phyloP scores from a whole-genome alignment of 2,329 filamentous ascomycete genomes.

The Ceratocystis colombiana region DNA sequence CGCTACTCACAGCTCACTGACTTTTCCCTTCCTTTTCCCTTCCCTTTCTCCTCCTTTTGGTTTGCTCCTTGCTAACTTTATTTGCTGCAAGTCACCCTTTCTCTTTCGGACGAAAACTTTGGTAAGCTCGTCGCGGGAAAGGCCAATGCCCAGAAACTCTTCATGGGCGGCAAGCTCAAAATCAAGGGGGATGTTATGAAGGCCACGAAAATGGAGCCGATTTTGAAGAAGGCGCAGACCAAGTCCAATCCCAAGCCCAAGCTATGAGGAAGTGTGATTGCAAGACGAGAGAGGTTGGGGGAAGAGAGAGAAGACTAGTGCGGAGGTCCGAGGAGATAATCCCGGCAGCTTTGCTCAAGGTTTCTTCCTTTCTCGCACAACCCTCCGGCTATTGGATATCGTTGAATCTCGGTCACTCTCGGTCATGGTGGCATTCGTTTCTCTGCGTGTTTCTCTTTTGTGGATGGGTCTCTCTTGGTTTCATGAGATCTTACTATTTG shows the following conservation, averaged over 20 bases:
- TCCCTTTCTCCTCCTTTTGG: background rate
- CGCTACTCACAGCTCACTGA: background rate
- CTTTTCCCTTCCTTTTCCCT: background rate
- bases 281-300: background rate
- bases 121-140: constrained; percentile 71
- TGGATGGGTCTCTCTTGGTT: background rate
- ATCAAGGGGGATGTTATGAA: constrained; percentile 98
- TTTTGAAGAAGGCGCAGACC: constrained; percentile 74
- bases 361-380: background rate
- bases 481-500: background rate
- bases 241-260: constrained; percentile 85
- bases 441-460: background rate
- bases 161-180: constrained; percentile 99
- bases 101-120: constrained; percentile 79
- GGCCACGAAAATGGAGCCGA: constrained; percentile 89
- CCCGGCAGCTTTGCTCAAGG: background rate
- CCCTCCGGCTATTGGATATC: too few species aligned
- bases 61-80: constrained; percentile 16
- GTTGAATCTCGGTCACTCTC: background rate
- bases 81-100: constrained; percentile 60
- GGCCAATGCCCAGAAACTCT: constrained; percentile 87
- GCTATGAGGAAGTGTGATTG: constrained; percentile 46
- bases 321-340: background rate
- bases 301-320: background rate
- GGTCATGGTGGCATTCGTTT: constrained; percentile 6